These are phyloP conservation scores for Paraglomus occultum DNA, from an alignment of 192 early-diverging fungal species.

Conservation along the genomic window DNA sequence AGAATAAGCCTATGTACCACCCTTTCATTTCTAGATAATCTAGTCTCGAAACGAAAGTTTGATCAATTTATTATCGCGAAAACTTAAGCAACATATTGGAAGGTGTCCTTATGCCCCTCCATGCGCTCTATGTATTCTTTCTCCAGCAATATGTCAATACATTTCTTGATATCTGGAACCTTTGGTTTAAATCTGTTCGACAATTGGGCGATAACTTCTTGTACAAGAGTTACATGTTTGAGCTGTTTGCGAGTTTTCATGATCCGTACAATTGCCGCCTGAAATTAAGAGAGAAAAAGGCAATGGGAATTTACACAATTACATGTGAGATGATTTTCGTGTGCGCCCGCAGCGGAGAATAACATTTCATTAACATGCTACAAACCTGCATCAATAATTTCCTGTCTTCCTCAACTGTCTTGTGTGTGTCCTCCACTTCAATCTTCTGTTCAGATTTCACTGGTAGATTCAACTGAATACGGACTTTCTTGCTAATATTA, in stretches of 20 bases:
- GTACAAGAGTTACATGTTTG: conserved; percentile 79
- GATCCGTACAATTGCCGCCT: conserved; percentile 97
- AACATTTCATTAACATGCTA: neutral
- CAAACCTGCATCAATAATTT: conserved; percentile 87
- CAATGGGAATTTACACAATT: conserved; percentile 26
- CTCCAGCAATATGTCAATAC: conserved; percentile 91
- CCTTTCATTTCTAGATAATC: too few relatives aligned
- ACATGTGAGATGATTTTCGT: conserved; percentile 9
- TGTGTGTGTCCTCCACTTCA: conserved; percentile 90
- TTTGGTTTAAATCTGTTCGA: conserved; percentile 86
- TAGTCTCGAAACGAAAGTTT: too few relatives aligned
- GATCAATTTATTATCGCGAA: neutral
- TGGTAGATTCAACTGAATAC: conserved; percentile 83
- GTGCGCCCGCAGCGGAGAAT: too few relatives aligned
- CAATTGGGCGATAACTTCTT: conserved; percentile 88
- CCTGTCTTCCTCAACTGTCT: conserved; percentile 89
- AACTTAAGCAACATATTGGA: conserved; percentile 74
- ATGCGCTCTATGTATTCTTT: conserved; percentile 91
- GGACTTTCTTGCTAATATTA: conserved; percentile 73
- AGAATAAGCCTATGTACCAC: too few relatives aligned
- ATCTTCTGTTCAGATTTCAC: conserved; percentile 88
- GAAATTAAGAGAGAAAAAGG: neutral
- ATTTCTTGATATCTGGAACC: conserved; percentile 92
- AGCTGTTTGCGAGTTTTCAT: conserved; percentile 97
- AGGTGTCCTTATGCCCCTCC: conserved; percentile 78